Conservation (phyloP, 1,139 yeast genomes). For the Sugiyamaella castrensis region DNA sequence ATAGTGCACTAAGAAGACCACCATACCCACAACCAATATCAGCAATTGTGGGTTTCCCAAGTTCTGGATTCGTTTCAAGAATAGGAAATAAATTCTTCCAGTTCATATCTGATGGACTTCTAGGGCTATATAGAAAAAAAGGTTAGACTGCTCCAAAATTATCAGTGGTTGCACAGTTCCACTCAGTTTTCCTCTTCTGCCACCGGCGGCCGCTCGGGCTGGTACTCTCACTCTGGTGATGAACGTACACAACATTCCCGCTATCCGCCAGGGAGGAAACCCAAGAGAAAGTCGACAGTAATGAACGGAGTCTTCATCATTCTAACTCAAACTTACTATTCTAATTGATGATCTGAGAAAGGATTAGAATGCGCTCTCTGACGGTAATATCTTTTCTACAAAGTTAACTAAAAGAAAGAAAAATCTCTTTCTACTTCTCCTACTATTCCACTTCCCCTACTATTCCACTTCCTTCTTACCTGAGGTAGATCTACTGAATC, state of each 20-base stretch:
- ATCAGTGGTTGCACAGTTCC: not conserved
- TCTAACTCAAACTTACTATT: slow-evolving; percentile 58
- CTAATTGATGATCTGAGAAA: slow-evolving; percentile 89
- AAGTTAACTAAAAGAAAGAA: slow-evolving; percentile 61
- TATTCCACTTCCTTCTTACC: slow-evolving; percentile 76
- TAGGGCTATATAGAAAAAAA: slow-evolving; percentile 46
- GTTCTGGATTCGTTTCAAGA: slow-evolving; percentile 23
- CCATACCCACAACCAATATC: slow-evolving; percentile 99
- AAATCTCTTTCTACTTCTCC: too few relatives aligned
- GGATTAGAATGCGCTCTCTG: slow-evolving; percentile 99
- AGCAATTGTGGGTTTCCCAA: slow-evolving; percentile 73
- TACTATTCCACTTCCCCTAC: too few relatives aligned
- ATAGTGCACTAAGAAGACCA: slow-evolving; percentile 77
- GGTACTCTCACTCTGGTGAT: too few relatives aligned
- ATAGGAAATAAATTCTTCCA: slow-evolving; percentile 76
- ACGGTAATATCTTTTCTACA: slow-evolving; percentile 84
- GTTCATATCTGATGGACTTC: slow-evolving; percentile 76
- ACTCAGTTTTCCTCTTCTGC: too few relatives aligned
- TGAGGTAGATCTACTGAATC: slow-evolving; percentile 30
- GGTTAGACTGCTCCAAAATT: not conserved
- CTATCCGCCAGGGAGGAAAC: too few relatives aligned
- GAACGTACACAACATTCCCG: too few relatives aligned
- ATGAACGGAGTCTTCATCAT: too few relatives aligned
- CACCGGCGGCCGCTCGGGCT: too few relatives aligned
- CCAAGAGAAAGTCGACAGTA: too few relatives aligned